A percentile compares a stretch with the other conserved stretches of the same genome.
phyloP scores from a whole-genome alignment of 2,329 filamentous ascomycete species.

The Aspergillus candidus region DNA sequence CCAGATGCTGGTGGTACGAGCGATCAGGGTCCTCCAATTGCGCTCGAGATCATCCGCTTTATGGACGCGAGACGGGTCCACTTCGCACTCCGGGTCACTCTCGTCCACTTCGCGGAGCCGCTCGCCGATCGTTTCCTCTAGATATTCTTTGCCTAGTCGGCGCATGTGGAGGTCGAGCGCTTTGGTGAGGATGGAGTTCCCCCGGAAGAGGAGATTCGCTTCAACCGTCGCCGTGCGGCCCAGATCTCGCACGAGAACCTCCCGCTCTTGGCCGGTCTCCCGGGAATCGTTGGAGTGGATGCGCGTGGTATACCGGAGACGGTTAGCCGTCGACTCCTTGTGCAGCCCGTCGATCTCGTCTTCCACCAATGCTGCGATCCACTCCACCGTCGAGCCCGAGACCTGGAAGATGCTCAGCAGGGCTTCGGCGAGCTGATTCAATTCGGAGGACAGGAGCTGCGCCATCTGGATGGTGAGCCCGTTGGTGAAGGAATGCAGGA shows the following conservation, averaged over 20 bases:
- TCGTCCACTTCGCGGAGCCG: conserved; percentile 87
- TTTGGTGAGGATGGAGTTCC: conserved; percentile 90
- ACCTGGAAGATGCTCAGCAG: conserved; percentile 95
- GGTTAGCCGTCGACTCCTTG: conserved; percentile 66
- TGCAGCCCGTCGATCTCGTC: conserved; percentile 94
- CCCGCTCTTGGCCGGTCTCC: conserved; percentile 51
- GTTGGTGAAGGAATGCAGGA: conserved; percentile 78
- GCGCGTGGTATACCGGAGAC: conserved; percentile 57
- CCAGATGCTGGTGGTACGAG: conserved; percentile 78
- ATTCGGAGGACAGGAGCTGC: conserved; percentile 66
- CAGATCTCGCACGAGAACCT: conserved; percentile 58
- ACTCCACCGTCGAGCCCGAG: conserved; percentile 74
- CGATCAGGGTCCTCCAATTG: conserved; percentile 74
- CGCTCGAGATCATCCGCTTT: conserved; percentile 66
- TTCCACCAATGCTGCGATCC: conserved; percentile 88
- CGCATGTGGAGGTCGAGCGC: conserved; percentile 95
- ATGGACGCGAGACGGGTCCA: conserved; percentile 75
- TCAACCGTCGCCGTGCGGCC: conserved; percentile 64
- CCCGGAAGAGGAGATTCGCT: conserved; percentile 89
- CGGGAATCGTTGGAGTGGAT: conserved; percentile 57
- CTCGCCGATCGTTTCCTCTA: conserved; percentile 79
- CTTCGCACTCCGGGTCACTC: conserved; percentile 85
- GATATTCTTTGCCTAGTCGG: conserved; percentile 82
- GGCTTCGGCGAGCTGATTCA: conserved; percentile 75
- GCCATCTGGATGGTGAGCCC: conserved; percentile 81